Percentiles rank a stretch among this genome's conserved stretches.
Evolutionary conservation across 2,329 filamentous ascomycete species (phyloP).

Genomic region (Fonsecaea monophora): DNA sequence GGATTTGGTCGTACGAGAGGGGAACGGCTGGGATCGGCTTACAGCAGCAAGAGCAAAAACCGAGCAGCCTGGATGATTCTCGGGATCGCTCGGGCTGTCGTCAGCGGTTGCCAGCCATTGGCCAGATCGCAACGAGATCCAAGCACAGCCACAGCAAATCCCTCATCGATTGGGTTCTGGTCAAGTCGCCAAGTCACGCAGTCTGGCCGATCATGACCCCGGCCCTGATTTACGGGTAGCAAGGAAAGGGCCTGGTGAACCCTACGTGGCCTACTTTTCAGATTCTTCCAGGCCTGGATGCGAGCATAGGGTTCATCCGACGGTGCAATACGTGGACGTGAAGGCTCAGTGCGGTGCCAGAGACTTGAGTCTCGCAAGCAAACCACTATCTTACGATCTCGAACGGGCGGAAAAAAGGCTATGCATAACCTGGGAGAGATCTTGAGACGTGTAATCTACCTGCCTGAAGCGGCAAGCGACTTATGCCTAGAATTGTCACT

Average conservation of each 20-base stretch:
- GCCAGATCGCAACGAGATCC: conserved; percentile 1
- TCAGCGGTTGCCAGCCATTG: conserved; percentile 11
- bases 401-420: background rate
- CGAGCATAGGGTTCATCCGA: background rate
- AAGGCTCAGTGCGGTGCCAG: background rate
- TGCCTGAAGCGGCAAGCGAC: background rate
- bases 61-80: conserved; percentile 23
- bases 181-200: conserved; percentile 22
- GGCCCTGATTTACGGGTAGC: background rate
- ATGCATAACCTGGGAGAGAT: background rate
- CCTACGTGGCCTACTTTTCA: conserved; percentile 7
- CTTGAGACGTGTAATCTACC: background rate
- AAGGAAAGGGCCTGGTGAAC: background rate
- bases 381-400: background rate
- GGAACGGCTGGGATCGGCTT: conserved; percentile 3
- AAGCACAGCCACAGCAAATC: conserved; percentile 26
- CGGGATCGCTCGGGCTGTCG: conserved; percentile 23
- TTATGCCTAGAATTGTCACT: background rate
- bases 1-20: conserved; percentile 3
- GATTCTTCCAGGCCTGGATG: background rate
- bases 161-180: conserved; percentile 2
- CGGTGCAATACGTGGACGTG: background rate
- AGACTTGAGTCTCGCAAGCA: background rate
- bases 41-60: conserved; percentile 20
- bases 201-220: conserved; percentile 11